Conservation (phyloP, 441 rosid species). For the Euphorbia neoarborescens region DNA sequence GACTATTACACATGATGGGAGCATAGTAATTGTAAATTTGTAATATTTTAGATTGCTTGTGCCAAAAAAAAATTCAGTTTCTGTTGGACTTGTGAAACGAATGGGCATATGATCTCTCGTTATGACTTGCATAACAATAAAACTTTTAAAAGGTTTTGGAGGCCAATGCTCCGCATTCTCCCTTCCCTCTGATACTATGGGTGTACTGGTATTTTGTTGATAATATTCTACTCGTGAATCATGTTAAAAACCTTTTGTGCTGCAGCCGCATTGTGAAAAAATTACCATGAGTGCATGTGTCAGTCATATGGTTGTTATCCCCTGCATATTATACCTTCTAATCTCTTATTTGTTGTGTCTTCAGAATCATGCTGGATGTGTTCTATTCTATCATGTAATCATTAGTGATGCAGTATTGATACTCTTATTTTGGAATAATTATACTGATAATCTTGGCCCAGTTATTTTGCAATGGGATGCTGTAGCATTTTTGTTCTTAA, state of each 20-base stretch:
- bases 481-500: neutral
- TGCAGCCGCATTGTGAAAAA: neutral
- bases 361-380: neutral
- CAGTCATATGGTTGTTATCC: neutral
- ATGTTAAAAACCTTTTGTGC: neutral
- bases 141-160: neutral
- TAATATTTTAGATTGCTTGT: neutral
- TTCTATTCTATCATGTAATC: neutral
- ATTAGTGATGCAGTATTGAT: neutral
- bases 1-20: neutral
- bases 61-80: neutral
- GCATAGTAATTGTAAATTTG: neutral
- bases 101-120: neutral
- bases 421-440: neutral
- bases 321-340: neutral
- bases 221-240: neutral
- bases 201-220: neutral
- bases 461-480: neutral
- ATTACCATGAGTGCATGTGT: constrained; percentile 4
- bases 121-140: neutral
- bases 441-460: neutral
- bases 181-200: neutral
- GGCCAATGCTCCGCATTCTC: neutral
- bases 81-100: neutral
- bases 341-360: neutral